Conservation (phyloP, 257 asterid genomes). For the Cruciata laevipes region DNA sequence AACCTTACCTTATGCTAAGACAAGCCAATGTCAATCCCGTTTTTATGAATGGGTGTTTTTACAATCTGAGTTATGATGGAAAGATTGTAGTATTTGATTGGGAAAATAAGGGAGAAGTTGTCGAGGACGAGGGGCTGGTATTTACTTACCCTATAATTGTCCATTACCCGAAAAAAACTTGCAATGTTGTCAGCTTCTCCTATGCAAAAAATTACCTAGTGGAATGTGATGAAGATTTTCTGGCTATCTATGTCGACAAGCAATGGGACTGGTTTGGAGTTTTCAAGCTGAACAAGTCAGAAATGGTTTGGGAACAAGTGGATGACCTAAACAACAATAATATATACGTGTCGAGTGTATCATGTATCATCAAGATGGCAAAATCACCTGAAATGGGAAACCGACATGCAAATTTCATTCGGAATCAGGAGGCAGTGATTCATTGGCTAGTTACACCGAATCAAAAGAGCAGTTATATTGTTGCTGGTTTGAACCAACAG, state of each 20-base stretch:
- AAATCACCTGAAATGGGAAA: background rate
- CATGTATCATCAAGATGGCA: background rate
- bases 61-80: background rate
- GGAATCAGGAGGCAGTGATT: background rate
- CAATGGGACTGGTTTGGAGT: background rate
- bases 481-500: background rate
- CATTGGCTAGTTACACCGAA: background rate
- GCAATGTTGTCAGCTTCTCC: background rate
- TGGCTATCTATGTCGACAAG: background rate
- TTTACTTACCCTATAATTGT: background rate
- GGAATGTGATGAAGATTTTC: background rate
- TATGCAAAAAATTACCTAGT: background rate
- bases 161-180: background rate
- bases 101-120: background rate
- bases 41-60: background rate
- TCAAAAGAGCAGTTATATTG: background rate
- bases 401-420: background rate
- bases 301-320: background rate
- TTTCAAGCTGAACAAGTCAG: background rate
- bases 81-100: background rate
- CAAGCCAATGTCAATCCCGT: background rate
- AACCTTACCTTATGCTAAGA: no score
- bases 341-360: background rate
- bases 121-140: background rate
- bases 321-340: background rate